Evolutionary conservation across 2,329 filamentous ascomycete species (phyloP), one percentile per base, ranked within the genome.

Genomic region (Ceratocystis albifundus): DNA sequence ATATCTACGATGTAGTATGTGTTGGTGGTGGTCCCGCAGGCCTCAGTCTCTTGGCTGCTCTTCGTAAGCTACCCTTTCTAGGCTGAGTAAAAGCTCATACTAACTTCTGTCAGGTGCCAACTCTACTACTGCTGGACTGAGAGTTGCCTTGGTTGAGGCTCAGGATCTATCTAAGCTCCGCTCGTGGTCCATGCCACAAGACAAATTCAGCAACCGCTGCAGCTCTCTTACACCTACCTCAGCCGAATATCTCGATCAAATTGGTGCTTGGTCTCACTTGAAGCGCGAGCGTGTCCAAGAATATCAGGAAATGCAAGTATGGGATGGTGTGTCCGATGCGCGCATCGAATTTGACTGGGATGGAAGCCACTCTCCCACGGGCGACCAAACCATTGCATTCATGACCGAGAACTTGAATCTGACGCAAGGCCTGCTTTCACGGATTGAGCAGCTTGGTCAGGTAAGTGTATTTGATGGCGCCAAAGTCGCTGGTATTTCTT

Each of bases 241-340:
- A 0, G 88, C 90, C n/a, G 82, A 80, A 2, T 96, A 94, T 72
- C 82, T 97, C 69, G 81, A 89, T 73, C 79, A 82, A 3, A 94
- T 96, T 68, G 94, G 93, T 45, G 91, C 88, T 62, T 97, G 93
- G 94, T 73, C 80, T 5, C 85, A 95, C 73, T 79, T 96, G 68
- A 82, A 89, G 70, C 77, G 80, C 53, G 79, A 84, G 4, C 85
- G 94, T 41, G 84, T 94, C 44, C 92, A 96, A 77, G 83, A 86
- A 0, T 99, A 96, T 75, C 87, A 95, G 68, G 89, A 93, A 71
- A 99, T 99, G 94, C 88, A 96, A 75, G 94, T 97, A 41, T 99
- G 95, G 94, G 94, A 99, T 75, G 95, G 93, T 69, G 84, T 96
- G 66, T 89, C 88, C 50, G 91, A 86, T 68, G 89, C 91, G 45